Evolutionary conservation across 2,329 filamentous ascomycete species (phyloP).

Genomic region (Teratosphaeria nubilosa): DNA sequence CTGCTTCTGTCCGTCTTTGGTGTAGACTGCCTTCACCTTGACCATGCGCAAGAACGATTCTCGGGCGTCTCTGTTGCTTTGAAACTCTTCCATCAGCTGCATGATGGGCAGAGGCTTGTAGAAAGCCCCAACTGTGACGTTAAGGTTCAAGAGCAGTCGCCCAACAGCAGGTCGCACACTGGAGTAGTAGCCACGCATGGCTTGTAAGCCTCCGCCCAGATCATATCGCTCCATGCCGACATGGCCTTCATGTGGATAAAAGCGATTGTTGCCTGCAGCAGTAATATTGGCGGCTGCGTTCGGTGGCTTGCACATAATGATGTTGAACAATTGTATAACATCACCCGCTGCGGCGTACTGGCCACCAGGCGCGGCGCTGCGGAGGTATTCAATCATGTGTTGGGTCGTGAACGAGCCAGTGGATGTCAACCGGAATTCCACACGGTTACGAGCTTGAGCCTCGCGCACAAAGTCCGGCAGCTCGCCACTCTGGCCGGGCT

Average conservation of each 20-base stretch:
- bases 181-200: slow-evolving; percentile 51
- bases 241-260: slow-evolving; percentile 34
- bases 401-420: slow-evolving; percentile 26
- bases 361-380: slow-evolving; percentile 24
- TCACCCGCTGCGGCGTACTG: slow-evolving; percentile 38
- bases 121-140: slow-evolving; percentile 51
- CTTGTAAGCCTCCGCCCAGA: slow-evolving; percentile 44
- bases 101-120: slow-evolving; percentile 33
- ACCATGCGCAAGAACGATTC: slow-evolving; percentile 21
- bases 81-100: slow-evolving; percentile 27
- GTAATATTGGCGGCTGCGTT: slow-evolving; percentile 33
- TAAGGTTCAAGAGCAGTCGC: slow-evolving; percentile 51
- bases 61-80: slow-evolving; percentile 8
- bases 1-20: slow-evolving; percentile 12
- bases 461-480: slow-evolving; percentile 14
- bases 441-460: slow-evolving; percentile 23
- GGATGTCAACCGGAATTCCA: slow-evolving; percentile 27
- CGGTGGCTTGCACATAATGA: slow-evolving; percentile 42
- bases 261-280: slow-evolving; percentile 44
- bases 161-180: slow-evolving; percentile 50
- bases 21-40: slow-evolving; percentile 19
- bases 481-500: not conserved
- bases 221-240: slow-evolving; percentile 24
- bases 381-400: slow-evolving; percentile 37
- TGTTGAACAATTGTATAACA: slow-evolving; percentile 48